Conservation (phyloP, 495 filamentous ascomycete genomes). For the Penicillium samsonianum region DNA sequence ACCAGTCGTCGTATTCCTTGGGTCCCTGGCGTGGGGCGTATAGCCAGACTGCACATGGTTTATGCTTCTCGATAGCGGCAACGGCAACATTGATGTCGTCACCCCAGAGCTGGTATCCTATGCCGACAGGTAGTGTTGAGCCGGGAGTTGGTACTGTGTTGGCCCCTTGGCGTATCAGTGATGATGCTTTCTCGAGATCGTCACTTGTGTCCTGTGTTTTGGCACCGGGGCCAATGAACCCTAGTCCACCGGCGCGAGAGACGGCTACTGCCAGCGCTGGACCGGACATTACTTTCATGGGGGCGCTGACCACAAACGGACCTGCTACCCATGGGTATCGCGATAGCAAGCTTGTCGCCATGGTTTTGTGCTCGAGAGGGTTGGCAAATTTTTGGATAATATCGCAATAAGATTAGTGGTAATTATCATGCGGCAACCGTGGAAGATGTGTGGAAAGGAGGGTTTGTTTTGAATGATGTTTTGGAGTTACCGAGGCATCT, state of each 20-base stretch:
- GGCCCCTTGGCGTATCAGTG: slow-evolving; percentile 23
- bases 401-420: neutral
- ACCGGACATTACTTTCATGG: slow-evolving; percentile 71
- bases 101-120: slow-evolving; percentile 64
- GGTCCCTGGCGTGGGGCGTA: slow-evolving; percentile 57
- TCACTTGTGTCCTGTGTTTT: slow-evolving; percentile 35
- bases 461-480: neutral
- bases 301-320: slow-evolving; percentile 67
- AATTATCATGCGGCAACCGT: neutral
- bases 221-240: slow-evolving; percentile 46
- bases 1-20: slow-evolving; percentile 57
- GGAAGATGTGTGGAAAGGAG: neutral
- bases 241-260: slow-evolving; percentile 66
- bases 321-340: slow-evolving; percentile 63
- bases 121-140: slow-evolving; percentile 55
- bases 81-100: slow-evolving; percentile 48
- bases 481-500: slow-evolving; percentile 3
- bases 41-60: slow-evolving; percentile 70
- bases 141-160: slow-evolving; percentile 18
- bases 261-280: slow-evolving; percentile 59
- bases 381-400: neutral
- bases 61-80: slow-evolving; percentile 43
- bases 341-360: slow-evolving; percentile 25
- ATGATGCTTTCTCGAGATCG: slow-evolving; percentile 39
- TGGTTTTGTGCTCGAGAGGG: neutral